Evolutionary conservation across 2,329 filamentous ascomycete species (phyloP).

Genomic region (Colletotrichum horii): DNA sequence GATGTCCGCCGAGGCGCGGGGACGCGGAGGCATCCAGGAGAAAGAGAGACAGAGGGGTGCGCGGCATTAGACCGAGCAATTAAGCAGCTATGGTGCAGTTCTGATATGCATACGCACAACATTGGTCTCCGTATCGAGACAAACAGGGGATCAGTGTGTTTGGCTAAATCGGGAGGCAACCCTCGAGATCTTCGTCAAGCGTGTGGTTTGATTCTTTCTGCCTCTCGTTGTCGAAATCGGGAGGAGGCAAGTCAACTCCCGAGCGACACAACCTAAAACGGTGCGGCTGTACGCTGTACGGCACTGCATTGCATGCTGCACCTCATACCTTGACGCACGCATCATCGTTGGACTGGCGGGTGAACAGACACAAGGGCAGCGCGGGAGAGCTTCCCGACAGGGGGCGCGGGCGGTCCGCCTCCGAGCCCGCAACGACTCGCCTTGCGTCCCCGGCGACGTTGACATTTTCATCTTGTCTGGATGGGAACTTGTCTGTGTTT

Average conservation of each 20-base stretch:
- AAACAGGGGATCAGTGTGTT: not conserved
- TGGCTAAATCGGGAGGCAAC: not conserved
- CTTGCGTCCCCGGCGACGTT: conserved; percentile 10
- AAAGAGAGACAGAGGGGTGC: not conserved
- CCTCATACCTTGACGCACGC: not conserved
- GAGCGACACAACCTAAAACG: not conserved
- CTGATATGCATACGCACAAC: not conserved
- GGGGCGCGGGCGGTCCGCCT: not conserved
- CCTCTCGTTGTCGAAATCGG: not conserved
- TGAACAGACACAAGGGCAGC: not conserved
- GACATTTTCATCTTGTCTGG: not conserved
- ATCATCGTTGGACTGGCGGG: not conserved
- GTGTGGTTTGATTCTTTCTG: not conserved
- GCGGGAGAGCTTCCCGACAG: not conserved
- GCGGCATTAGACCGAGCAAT: not conserved
- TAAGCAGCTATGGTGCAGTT: not conserved
- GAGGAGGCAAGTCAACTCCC: not conserved
- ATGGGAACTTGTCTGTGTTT: not conserved
- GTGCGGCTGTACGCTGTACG: not conserved
- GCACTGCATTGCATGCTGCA: not conserved
- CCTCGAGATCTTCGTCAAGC: not conserved
- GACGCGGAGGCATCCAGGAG: not conserved
- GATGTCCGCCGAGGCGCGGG: not conserved
- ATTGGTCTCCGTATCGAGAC: not conserved
- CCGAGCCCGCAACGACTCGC: not conserved